phyloP scores from a whole-genome alignment of 768 basidiomycete species.

The Clitopilus hobsonii region DNA sequence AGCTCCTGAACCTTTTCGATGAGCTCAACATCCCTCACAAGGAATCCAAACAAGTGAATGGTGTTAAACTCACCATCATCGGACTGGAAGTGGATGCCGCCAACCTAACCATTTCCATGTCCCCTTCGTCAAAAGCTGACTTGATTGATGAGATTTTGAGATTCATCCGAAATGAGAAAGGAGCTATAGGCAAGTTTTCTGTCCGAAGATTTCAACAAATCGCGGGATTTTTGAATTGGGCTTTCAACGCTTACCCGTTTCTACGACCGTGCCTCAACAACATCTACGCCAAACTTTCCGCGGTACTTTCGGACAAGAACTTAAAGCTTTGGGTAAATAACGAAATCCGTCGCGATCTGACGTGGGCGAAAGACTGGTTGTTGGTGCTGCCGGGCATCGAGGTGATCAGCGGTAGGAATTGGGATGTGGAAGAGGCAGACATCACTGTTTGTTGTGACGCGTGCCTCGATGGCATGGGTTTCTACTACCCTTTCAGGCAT shows the following conservation, averaged over 20 bases:
- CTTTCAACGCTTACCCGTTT: slow-evolving; percentile 32
- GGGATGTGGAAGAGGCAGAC: slow-evolving; percentile 12
- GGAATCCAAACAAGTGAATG: slow-evolving; percentile 30
- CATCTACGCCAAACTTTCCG: slow-evolving; percentile 24
- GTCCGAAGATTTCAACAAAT: slow-evolving; percentile 17
- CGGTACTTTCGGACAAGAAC: not conserved
- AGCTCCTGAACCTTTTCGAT: slow-evolving; percentile 34
- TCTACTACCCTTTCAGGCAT: slow-evolving; percentile 14
- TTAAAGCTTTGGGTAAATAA: slow-evolving; percentile 20
- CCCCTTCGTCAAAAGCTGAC: slow-evolving; percentile 1
- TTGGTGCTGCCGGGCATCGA: slow-evolving; percentile 11
- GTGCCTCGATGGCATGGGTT: slow-evolving; percentile 12
- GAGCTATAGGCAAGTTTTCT: not conserved
- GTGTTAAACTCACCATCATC: slow-evolving; percentile 26
- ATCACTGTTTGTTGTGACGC: slow-evolving; percentile 18
- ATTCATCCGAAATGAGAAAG: not conserved
- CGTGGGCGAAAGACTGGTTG: slow-evolving; percentile 23
- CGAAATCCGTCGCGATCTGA: slow-evolving; percentile 15
- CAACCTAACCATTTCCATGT: slow-evolving; percentile 21
- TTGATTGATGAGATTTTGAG: slow-evolving; percentile 1
- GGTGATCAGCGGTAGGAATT: slow-evolving; percentile 13
- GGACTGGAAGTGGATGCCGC: slow-evolving; percentile 32
- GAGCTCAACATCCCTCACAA: slow-evolving; percentile 32
- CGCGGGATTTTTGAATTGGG: slow-evolving; percentile 35
- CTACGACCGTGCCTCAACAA: slow-evolving; percentile 25